Base-by-base conservation (phyloP, 805 yeast genomes). In the Kazachstania martiniae region DNA sequence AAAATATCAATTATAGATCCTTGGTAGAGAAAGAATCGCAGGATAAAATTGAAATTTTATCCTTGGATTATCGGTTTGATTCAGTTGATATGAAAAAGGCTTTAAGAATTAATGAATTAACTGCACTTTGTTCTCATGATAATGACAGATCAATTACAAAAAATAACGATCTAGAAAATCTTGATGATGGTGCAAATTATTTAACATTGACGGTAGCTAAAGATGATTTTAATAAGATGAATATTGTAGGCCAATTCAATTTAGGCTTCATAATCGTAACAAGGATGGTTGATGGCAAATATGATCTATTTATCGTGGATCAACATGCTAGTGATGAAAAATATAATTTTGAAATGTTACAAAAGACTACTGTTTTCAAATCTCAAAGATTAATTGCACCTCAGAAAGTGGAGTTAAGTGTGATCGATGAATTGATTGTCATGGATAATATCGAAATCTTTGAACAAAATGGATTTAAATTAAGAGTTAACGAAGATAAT, bases 291-390 rank as follows among this genome's bases (percentile, higher is more conserved):
- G 44, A 40, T n/a, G 51, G 51, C 3, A 54, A 58, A 16, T 56
- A 54, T 28, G 85, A 85, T 48, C 46, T 89, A 21, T 87, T 91
- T 46, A 87, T 91, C 21, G 68, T 91, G 29, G 99, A 91, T 53
- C 99, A 91, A 56, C 99, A 91, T 61, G 98, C 98, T 1, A 82
- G 94, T 42, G 98, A 91, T 59, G 99, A 91, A 49, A 91, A 87
- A 44, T 85, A 49, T 61, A 91, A 91, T 54, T 91, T 84, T 61
- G 98, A 91, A 53, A 63, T 62, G 30, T 57, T 81, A 12, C 76
- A 72, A 43, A 54, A 61, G 12, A 65, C 63, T 3, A 72, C 81
- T 0, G 58, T 62, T 0, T 74, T 87, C 40, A 68, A 72, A 28
- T 65, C 68, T 27, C 96, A 91, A 56, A 74, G 76, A 2, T 61